phyloP scores from a whole-genome alignment of 176 grass and related monocot genomes.

The Avena insularis region DNA sequence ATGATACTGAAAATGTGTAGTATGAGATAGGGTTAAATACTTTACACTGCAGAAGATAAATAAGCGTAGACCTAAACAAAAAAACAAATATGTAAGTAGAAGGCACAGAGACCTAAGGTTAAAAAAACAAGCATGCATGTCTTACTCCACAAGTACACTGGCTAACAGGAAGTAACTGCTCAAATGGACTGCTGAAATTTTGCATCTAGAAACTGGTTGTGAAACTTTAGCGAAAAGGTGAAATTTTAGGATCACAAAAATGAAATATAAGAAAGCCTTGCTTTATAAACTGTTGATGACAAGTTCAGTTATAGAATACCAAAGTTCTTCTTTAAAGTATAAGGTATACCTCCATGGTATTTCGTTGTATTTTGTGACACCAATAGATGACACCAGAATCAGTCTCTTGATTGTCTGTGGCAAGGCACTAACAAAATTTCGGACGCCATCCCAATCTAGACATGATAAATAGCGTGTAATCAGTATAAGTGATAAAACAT shows the following conservation, averaged over 20 bases:
- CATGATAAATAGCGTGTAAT: conserved; percentile 34
- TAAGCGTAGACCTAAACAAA: neutral
- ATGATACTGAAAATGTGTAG: conserved; percentile 63
- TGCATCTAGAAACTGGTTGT: neutral
- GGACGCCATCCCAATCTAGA: conserved; percentile 86
- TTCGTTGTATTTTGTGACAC: conserved; percentile 96
- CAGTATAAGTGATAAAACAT: conserved; percentile 20
- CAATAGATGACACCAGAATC: conserved; percentile 83
- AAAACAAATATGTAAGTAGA: conserved; percentile 29
- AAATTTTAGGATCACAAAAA: neutral
- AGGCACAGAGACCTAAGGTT: neutral
- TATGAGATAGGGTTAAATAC: conserved; percentile 10
- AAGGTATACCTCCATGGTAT: conserved; percentile 85
- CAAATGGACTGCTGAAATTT: conserved; percentile 4
- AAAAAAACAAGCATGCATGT: conserved; percentile 8
- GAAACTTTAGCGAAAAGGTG: neutral
- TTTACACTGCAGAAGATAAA: neutral
- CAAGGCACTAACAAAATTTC: conserved; percentile 73
- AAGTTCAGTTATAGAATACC: conserved; percentile 19
- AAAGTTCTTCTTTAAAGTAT: neutral
- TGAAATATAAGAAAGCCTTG: neutral
- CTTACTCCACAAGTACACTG: neutral
- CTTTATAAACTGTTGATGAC: neutral
- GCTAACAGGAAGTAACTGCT: neutral
- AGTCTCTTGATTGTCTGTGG: conserved; percentile 70